phyloP scores from a whole-genome alignment of 352 stramenopile genomes.

The Globisporangium paddicum region DNA sequence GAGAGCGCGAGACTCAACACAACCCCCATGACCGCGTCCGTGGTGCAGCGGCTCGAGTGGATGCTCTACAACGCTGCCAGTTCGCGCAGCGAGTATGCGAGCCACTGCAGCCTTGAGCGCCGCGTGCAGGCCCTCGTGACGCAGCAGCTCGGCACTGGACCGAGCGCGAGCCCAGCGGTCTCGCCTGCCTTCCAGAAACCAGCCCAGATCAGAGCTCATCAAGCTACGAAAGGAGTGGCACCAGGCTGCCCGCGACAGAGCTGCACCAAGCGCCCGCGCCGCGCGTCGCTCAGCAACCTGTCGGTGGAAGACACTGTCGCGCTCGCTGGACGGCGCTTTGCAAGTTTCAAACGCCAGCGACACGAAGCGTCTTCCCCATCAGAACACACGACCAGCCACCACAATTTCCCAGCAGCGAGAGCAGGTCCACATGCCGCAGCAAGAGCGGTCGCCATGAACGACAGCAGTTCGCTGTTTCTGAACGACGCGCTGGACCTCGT shows the following conservation, averaged over 20 bases:
- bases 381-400: background rate
- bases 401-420: background rate
- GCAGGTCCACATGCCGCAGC: background rate
- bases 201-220: no score
- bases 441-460: background rate
- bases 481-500: constrained; percentile 56
- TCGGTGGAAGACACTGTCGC: background rate
- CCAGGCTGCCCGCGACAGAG: background rate
- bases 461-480: constrained; percentile 23
- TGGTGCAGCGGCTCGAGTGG: constrained; percentile 72
- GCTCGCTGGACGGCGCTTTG: background rate
- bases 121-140: constrained; percentile 73
- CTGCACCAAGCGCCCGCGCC: constrained; percentile 10
- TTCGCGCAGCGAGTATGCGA: constrained; percentile 62
- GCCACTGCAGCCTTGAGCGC: constrained; percentile 55
- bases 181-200: background rate
- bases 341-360: background rate
- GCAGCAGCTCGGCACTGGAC: constrained; percentile 12
- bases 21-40: constrained; percentile 26
- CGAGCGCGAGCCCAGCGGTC: background rate
- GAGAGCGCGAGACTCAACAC: constrained; percentile 10
- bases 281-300: constrained; percentile 9
- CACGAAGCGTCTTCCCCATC: background rate
- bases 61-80: constrained; percentile 68
- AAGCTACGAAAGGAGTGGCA: background rate